Evolutionary conservation across 176 grass and related monocot genomes (phyloP), one percentile per base, ranked within the genome.

Genomic region (Musa troglodytarum): DNA sequence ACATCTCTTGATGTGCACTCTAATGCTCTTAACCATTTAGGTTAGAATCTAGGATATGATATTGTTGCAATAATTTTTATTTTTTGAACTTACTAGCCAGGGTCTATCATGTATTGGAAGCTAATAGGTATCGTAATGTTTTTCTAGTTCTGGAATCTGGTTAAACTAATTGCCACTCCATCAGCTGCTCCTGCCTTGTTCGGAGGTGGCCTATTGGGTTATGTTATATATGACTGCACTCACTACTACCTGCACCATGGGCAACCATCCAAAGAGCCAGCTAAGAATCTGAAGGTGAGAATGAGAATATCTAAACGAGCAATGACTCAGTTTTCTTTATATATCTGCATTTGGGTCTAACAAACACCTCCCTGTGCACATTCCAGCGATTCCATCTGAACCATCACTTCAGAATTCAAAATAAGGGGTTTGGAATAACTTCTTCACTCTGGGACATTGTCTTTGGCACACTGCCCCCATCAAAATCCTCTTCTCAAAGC

Each of bases 221-320:
- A 98, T 49, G 94, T 93, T 65, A 82, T 98, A 7, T 98, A 98
- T 26, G 90, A 98, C 67, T 98, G 94, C 84, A 98, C 90, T 55
- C 94, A 98, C 76, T 98, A 98, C 59, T 98, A 98, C 69, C 71
- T 98, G 71, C 94, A 98, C 77, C 94, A 98, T 58, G 90, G 86
- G 0, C 88, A 84, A 14, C 94, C 94, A 54, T 80, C 86, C 15
- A 72, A 70, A 49, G 76, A 89, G 65, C 80, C 81, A 23, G 84
- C 84, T 71, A 93, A 86, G 72, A 59, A 91, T 71, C 84, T 99
- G 43, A 99, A 99, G 95, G 95, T 99, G 22, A 65, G 49, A n/a
- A 22, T 49, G 22, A 21, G 5, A 17, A 49, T 50, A n/a, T 17
- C 16, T 2, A 63, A 62, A 21, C 15, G 2, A 50, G 24, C 5